Conservation (phyloP, 1,284 basidiomycete genomes). For the Sporisorium reilianum region DNA sequence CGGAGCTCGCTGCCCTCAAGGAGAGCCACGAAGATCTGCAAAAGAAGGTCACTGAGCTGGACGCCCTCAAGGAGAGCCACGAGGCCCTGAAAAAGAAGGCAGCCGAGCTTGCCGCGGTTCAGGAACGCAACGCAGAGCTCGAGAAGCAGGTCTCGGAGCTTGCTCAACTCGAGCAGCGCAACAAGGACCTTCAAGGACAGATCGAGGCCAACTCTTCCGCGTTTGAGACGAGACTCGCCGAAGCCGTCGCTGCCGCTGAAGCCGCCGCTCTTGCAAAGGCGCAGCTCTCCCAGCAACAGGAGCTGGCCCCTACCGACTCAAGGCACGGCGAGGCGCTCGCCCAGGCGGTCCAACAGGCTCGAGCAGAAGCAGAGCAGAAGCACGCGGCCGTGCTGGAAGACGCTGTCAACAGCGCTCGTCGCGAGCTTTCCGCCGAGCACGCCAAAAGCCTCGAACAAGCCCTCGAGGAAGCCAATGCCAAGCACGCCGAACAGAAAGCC, state of each 20-base stretch:
- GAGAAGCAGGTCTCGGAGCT: slow-evolving; percentile 11
- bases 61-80: slow-evolving; percentile 11
- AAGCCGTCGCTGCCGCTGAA: slow-evolving; percentile 53
- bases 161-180: slow-evolving; percentile 14
- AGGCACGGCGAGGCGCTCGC: slow-evolving; percentile 23
- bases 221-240: slow-evolving; percentile 30
- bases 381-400: slow-evolving; percentile 44
- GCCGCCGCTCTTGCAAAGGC: slow-evolving; percentile 36
- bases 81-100: slow-evolving; percentile 16
- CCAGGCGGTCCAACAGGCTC: slow-evolving; percentile 27
- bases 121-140: slow-evolving; percentile 24
- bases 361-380: slow-evolving; percentile 31
- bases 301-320: slow-evolving; percentile 11
- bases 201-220: slow-evolving; percentile 25
- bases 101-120: slow-evolving; percentile 7
- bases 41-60: slow-evolving; percentile 11
- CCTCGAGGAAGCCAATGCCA: slow-evolving; percentile 27
- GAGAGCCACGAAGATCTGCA: slow-evolving; percentile 21
- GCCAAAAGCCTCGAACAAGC: slow-evolving; percentile 31
- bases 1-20: slow-evolving; percentile 19
- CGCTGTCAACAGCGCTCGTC: slow-evolving; percentile 30
- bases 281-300: slow-evolving; percentile 12
- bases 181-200: slow-evolving; percentile 15
- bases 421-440: slow-evolving; percentile 39
- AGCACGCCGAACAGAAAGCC: slow-evolving; percentile 32